These are phyloP conservation scores for Thalassiosira livingstoniorum DNA, from an alignment of 352 stramenopile genomes.

Conservation along the genomic window DNA sequence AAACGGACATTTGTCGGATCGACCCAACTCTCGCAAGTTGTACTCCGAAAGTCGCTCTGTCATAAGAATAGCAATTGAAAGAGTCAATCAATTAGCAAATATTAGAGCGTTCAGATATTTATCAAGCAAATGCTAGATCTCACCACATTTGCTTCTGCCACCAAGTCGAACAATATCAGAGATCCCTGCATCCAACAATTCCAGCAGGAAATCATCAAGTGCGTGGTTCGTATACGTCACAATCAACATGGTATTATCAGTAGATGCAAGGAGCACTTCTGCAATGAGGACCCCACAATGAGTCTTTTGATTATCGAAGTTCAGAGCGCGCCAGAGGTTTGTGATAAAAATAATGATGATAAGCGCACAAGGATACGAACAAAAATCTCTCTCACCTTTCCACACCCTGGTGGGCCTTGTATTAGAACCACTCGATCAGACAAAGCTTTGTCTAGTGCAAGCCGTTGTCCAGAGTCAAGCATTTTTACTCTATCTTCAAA, in stretches of 20 bases:
- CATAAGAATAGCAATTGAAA: neutral
- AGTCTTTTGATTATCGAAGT: conserved; percentile 10
- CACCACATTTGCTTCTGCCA: conserved; percentile 24
- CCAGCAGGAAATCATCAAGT: conserved; percentile 35
- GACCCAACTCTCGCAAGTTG: conserved; percentile 32
- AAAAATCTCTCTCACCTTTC: conserved; percentile 2
- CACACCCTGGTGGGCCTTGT: conserved; percentile 11
- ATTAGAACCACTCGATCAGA: conserved; percentile 25
- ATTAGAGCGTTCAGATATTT: neutral
- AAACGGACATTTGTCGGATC: conserved; percentile 13
- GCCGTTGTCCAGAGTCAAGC: conserved; percentile 10
- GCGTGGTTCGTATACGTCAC: conserved; percentile 42
- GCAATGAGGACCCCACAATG: conserved; percentile 24
- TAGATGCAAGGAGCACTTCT: conserved; percentile 22
- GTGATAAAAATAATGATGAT: no score
- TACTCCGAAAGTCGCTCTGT: conserved; percentile 29
- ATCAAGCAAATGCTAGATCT: neutral
- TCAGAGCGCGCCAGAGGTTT: neutral
- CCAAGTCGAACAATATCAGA: conserved; percentile 39
- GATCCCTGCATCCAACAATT: conserved; percentile 29
- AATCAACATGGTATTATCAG: conserved; percentile 10
- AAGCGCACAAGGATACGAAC: no score
- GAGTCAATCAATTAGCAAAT: neutral
- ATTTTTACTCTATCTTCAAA: conserved; percentile 16
- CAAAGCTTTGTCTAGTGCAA: conserved; percentile 12